These are phyloP conservation scores for Kuraishia cidri DNA, from an alignment of 805 yeast species.

Conservation along the genomic window DNA sequence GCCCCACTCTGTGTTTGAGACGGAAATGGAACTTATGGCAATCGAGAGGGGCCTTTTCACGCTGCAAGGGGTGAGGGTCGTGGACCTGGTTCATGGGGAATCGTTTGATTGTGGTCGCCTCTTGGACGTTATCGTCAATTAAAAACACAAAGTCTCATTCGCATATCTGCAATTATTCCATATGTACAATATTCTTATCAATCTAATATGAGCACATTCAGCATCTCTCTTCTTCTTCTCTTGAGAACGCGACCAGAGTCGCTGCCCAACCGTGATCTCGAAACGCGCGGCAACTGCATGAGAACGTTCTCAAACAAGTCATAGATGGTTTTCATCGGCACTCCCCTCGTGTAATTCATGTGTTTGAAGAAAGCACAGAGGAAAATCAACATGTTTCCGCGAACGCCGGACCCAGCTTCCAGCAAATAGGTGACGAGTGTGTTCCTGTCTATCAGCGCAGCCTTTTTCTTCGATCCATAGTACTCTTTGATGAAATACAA, in stretches of 20 bases:
- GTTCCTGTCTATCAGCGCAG: constrained; percentile 10
- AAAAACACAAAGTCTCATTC: constrained; percentile 1
- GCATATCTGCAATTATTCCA: background rate
- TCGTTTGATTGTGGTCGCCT: constrained; percentile 62
- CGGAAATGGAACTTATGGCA: constrained; percentile 52
- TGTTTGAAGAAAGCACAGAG: constrained; percentile 25
- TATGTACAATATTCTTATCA: background rate
- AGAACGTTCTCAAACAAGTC: constrained; percentile 20
- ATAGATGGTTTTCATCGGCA: constrained; percentile 10
- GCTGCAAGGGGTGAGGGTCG: constrained; percentile 54
- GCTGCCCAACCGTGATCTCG: constrained; percentile 16
- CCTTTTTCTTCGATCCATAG: constrained; percentile 6
- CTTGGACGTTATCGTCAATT: constrained; percentile 55
- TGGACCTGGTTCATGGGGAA: constrained; percentile 59
- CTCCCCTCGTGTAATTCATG: constrained; percentile 16
- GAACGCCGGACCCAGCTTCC: constrained; percentile 28
- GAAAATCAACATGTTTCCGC: constrained; percentile 31
- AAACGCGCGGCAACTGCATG: constrained; percentile 16
- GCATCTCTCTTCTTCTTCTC: constrained; percentile 20
- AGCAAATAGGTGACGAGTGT: constrained; percentile 21
- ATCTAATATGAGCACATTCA: constrained; percentile 7
- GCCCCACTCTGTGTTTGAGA: constrained; percentile 54
- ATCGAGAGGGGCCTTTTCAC: constrained; percentile 56
- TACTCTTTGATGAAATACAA: constrained; percentile 6
- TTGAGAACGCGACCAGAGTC: constrained; percentile 13